These are phyloP conservation scores for Choanephora cucurbitarum DNA, from an alignment of 371 early-diverging fungal species.

Conservation along the genomic window DNA sequence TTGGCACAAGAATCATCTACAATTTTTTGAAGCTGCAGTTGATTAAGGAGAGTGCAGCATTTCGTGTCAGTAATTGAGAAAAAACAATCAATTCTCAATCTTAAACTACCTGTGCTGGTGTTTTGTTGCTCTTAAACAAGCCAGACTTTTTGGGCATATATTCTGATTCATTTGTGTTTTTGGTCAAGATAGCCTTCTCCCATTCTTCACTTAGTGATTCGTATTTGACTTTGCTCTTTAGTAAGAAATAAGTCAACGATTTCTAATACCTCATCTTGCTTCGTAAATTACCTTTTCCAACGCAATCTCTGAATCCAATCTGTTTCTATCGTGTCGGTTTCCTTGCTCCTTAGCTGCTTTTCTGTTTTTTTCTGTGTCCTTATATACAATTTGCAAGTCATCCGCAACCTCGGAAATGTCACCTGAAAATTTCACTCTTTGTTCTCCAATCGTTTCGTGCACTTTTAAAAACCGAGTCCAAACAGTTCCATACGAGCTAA, in stretches of 20 bases:
- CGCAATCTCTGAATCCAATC: conserved; percentile 64
- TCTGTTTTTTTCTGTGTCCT: conserved; percentile 76
- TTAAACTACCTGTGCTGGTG: conserved; percentile 50
- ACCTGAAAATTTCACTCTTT: conserved; percentile 60
- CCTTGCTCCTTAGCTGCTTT: conserved; percentile 81
- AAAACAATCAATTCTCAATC: conserved; percentile 15
- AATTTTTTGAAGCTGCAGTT: conserved; percentile 51
- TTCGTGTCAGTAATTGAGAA: too few species aligned
- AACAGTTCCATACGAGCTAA: conserved; percentile 56
- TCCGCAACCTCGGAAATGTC: conserved; percentile 67
- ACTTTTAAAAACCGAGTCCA: conserved; percentile 62
- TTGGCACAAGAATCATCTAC: conserved; percentile 73
- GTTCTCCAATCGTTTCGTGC: conserved; percentile 74
- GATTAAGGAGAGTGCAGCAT: too few species aligned
- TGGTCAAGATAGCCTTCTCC: conserved; percentile 70
- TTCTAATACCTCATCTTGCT: not conserved
- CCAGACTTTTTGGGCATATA: conserved; percentile 45
- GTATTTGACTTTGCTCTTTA: conserved; percentile 66
- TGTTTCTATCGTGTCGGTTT: conserved; percentile 60
- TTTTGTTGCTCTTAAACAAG: conserved; percentile 54
- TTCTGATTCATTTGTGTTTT: conserved; percentile 48
- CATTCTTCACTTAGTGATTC: conserved; percentile 73
- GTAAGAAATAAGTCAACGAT: not conserved
- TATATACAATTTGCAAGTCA: conserved; percentile 65
- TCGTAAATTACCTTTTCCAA: conserved; percentile 67